Evolutionary conservation across 2,329 filamentous ascomycete species (phyloP), one percentile per base, ranked within the genome.

Genomic region (Aspergillus sclerotialis): DNA sequence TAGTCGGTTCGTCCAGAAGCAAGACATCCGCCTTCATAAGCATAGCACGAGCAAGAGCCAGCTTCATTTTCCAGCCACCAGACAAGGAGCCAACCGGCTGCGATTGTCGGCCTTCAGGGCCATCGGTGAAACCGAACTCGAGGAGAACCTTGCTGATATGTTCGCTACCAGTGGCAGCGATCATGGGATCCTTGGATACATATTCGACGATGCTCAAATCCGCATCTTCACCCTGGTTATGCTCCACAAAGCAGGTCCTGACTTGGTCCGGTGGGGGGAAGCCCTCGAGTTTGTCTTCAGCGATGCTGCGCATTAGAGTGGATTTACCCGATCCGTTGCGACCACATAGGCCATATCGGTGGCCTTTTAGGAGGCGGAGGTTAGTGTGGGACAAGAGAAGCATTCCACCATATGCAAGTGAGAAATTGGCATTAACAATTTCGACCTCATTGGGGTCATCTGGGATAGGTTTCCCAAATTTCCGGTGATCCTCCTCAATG

Each of bases 1-100:
- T 98, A 53, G 92, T 98, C 64, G 92, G 92, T 76, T 98, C 92
- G 75, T 98, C 92, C 38, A 98, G 79, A 33, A 98, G 73, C 38
- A 98, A 76, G 32, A 98, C 89, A 60, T 98, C 92, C n/a, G 92
- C 90, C 56, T 82, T 84, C 73, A 92, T 85, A 54, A 98, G 75
- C 89, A 98, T 96, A 45, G 92, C 92, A 53, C 92, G 80, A 33
- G 92, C 92, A 62, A 98, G 68, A 46, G 92, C 92, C 42, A 98
- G 71, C 79, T 98, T 98, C 92, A 98, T 98, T 77, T 96, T 96
- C 92, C 92, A 98, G 59, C 92, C 92, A 67, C 92, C 92, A 28
- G 92, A 96, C 23, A 98, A 69, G 13, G 90, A 95, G 49, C 92
- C 92, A 39, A 98, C 92, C 52, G 83, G 85, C 60, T 95, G 80